Base-by-base conservation (phyloP, 129 eudicot species). In the Pulicaria dysenterica region DNA sequence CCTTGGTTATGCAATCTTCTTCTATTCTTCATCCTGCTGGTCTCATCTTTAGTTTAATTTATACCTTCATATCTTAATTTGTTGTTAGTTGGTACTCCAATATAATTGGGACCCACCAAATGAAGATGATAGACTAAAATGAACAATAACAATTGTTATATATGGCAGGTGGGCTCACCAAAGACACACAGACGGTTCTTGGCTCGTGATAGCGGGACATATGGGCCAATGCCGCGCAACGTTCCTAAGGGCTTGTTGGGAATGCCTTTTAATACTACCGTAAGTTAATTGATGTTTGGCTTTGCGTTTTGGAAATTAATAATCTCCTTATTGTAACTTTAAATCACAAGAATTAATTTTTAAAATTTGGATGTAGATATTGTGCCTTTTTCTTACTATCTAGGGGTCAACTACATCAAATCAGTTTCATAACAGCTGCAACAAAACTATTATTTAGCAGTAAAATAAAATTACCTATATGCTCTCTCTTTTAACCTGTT, bases 211-310 rank as follows among this genome's bases (percentile, higher is more conserved):
- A 85, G 95, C 63, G 99, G 99, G 44, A 95, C 99, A 69, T 95
- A 95, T 72, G 97, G 99, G 61, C 99, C 99, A 53, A 90, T 95
- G 96, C 99, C 99, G 37, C 94, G 91, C 8, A 67, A 64, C 24
- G 80, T 74, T 15, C 97, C 99, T 8, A 95, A 90, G 81, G 99
- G 99, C 62, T 88, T 95, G 70, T 49, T 95, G 64, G 99, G 91
- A 69, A 95, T 95, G 99, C 99, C 99, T 40, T 95, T 95, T 86
- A 95, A 95, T 77, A 95, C 99, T 24, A 95, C 99, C 3, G 99
- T 90, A 78, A 79, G 98, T 74, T 62, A 38, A 58, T 42, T 12
- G 34, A 3, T 61, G 67, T 61, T 61, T 61, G 47, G 10, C 38
- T 60, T 60, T 14, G 6, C 43, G 46, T 60, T 13, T 60, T 60